A percentile compares a stretch with the other conserved stretches of the same genome.
phyloP scores from a whole-genome alignment of 192 early-diverging fungal genomes.

The Jimgerdemannia lactiflua region DNA sequence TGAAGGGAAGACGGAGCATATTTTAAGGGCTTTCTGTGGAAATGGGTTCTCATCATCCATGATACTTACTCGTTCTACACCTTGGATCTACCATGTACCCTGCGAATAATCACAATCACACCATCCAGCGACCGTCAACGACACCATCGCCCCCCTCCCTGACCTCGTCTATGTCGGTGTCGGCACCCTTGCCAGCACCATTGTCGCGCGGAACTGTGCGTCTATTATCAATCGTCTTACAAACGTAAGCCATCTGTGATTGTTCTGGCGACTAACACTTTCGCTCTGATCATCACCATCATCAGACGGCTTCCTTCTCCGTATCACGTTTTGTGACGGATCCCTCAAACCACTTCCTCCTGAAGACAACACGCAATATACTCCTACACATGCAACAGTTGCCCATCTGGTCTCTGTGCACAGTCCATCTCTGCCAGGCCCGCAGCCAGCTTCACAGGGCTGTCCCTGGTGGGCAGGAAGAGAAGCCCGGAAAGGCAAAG shows the following conservation, averaged over 20 bases:
- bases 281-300: background rate
- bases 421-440: slow-evolving; percentile 16
- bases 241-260: background rate
- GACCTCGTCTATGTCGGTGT: slow-evolving; percentile 37
- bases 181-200: slow-evolving; percentile 41
- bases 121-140: slow-evolving; percentile 27
- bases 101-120: background rate
- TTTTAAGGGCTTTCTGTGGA: too few species aligned
- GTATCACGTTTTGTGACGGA: slow-evolving; percentile 20
- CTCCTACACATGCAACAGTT: slow-evolving; percentile 19
- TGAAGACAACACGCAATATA: slow-evolving; percentile 34
- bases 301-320: slow-evolving; percentile 24
- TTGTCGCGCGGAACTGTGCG: slow-evolving; percentile 40
- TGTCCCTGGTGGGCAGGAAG: background rate
- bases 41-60: too few species aligned
- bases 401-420: slow-evolving; percentile 19
- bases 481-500: too few species aligned
- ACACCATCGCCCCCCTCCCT: slow-evolving; percentile 32
- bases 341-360: slow-evolving; percentile 36
- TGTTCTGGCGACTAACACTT: slow-evolving; percentile 7
- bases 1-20: too few species aligned
- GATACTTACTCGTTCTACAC: too few species aligned
- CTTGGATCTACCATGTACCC: too few species aligned
- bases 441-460: slow-evolving; percentile 16
- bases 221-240: background rate